Conservation (phyloP, 352 stramenopile genomes). For the Pseudoperonospora humuli region DNA sequence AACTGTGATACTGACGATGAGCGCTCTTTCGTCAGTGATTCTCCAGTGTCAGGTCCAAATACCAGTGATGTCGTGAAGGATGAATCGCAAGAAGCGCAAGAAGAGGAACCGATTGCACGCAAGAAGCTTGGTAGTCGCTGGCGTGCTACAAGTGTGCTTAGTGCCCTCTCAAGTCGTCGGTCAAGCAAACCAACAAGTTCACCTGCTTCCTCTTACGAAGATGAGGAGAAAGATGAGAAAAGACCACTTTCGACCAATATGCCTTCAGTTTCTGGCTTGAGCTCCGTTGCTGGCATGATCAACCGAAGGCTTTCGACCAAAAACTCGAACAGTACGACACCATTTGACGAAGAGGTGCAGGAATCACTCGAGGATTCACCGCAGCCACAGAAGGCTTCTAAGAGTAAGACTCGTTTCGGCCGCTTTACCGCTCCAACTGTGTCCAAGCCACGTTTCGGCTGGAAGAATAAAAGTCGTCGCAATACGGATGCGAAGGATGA, state of each 20-base stretch:
- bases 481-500: conserved; percentile 12
- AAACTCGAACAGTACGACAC: conserved; percentile 18
- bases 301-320: conserved; percentile 24
- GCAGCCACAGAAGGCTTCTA: conserved; percentile 22
- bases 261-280: conserved; percentile 18
- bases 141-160: conserved; percentile 36
- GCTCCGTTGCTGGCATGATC: conserved; percentile 23
- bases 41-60: conserved; percentile 14
- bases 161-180: conserved; percentile 31
- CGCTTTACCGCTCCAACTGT: conserved; percentile 30
- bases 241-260: conserved; percentile 19
- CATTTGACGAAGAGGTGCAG: conserved; percentile 29
- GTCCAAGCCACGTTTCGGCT: conserved; percentile 39
- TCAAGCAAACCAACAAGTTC: conserved; percentile 31
- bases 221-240: conserved; percentile 23
- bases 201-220: conserved; percentile 20
- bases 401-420: conserved; percentile 40
- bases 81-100: conserved; percentile 1
- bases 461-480: conserved; percentile 31
- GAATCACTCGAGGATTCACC: conserved; percentile 29
- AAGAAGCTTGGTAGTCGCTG: conserved; percentile 29
- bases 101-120: conserved; percentile 8
- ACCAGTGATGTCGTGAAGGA: conserved; percentile 13
- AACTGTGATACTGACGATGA: conserved; percentile 43
- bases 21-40: conserved; percentile 31